These are phyloP conservation scores for Breviolum minutum DNA, from an alignment of 73 alveolate genomes.

Conservation along the genomic window DNA sequence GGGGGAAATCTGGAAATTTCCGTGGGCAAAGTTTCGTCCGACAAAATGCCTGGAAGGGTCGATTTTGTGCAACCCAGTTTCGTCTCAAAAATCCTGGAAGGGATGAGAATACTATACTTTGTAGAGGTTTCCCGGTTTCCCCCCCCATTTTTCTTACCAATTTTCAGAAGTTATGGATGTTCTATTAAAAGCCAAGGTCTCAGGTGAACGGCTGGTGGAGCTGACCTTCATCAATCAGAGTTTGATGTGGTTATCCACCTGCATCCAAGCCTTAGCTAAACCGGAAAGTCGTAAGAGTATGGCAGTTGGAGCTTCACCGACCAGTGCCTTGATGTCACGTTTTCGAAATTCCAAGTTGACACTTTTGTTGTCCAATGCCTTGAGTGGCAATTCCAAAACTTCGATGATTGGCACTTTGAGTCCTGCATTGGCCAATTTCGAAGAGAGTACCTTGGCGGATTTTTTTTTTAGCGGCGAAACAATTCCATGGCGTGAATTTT, in stretches of 20 bases:
- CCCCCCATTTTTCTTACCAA: too few species aligned
- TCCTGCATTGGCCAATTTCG: conserved; percentile 96
- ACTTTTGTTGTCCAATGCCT: conserved; percentile 77
- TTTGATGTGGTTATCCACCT: conserved; percentile 97
- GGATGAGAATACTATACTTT: too few species aligned
- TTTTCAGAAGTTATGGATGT: too few species aligned
- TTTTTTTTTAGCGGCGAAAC: too few species aligned
- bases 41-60: neutral
- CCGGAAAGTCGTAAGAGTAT: conserved; percentile 76
- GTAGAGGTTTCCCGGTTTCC: too few species aligned
- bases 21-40: neutral
- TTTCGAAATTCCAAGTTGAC: conserved; percentile 96
- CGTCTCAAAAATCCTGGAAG: too few species aligned
- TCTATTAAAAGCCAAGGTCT: too few species aligned
- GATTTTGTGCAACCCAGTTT: too few species aligned
- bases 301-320: conserved; percentile 18
- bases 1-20: neutral
- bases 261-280: conserved; percentile 97
- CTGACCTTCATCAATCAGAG: conserved; percentile 97
- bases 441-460: conserved; percentile 74
- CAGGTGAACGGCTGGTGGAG: conserved; percentile 97
- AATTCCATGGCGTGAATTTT: too few species aligned
- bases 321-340: conserved; percentile 56
- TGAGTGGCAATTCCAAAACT: conserved; percentile 96
- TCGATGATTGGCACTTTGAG: conserved; percentile 96